phyloP scores from a whole-genome alignment of 768 basidiomycete species.

The Kwoniella sp. region DNA sequence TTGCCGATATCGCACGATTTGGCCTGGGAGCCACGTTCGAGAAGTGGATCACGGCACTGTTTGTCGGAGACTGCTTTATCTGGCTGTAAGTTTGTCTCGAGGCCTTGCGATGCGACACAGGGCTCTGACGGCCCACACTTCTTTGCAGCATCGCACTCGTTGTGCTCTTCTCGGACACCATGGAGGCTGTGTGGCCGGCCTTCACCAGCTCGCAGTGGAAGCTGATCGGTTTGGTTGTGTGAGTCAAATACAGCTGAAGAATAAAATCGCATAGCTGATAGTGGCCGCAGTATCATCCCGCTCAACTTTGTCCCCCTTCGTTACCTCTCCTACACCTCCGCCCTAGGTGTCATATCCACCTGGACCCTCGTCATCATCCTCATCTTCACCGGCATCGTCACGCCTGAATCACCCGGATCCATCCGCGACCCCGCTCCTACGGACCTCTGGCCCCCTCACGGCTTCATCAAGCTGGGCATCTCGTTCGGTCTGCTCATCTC shows the following conservation, averaged over 20 bases:
- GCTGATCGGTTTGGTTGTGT: slow-evolving; percentile 30
- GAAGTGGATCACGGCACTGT: slow-evolving; percentile 31
- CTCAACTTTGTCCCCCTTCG: slow-evolving; percentile 44
- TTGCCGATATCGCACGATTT: slow-evolving; percentile 39
- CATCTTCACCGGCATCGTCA: slow-evolving; percentile 39
- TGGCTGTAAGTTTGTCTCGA: slow-evolving; percentile 46
- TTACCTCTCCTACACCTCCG: slow-evolving; percentile 43
- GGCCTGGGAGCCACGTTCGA: slow-evolving; percentile 32
- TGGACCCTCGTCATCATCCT: slow-evolving; percentile 42
- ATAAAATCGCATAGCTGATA: background rate
- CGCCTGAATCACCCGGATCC: slow-evolving; percentile 36
- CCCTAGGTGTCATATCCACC: slow-evolving; percentile 37
- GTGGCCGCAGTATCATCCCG: slow-evolving; percentile 33
- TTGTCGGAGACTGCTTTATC: slow-evolving; percentile 30
- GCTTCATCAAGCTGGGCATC: slow-evolving; percentile 34
- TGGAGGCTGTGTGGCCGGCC: slow-evolving; percentile 38
- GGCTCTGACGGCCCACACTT: no score
- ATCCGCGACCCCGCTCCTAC: slow-evolving; percentile 41
- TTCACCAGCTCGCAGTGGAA: slow-evolving; percentile 41
- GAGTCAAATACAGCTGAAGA: slow-evolving; percentile 5
- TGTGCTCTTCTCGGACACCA: slow-evolving; percentile 39
- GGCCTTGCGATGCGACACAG: no score
- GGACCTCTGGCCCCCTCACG: slow-evolving; percentile 41
- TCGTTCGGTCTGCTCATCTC: slow-evolving; percentile 40
- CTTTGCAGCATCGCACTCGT: slow-evolving; percentile 35